Evolutionary conservation across 2,329 filamentous ascomycete species (phyloP), one percentile per base, ranked within the genome.

Genomic region (Penicillium crustosum): DNA sequence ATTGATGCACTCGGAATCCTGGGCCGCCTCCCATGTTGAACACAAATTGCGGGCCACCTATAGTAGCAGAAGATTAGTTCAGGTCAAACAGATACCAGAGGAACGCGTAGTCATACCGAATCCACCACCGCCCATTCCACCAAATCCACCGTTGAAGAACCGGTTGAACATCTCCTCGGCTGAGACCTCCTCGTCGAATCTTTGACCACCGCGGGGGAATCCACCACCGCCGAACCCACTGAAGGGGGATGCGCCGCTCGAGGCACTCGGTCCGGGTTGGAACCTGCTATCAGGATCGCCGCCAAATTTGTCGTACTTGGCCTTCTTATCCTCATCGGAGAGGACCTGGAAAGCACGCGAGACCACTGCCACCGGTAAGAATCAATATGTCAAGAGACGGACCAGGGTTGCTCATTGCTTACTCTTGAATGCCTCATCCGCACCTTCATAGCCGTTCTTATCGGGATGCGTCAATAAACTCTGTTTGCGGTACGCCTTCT

Each of bases 381-480:
- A 27, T 31, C 35, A n/a, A 49, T 41, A 19, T 58, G 49, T 44
- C 56, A 45, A 44, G 2, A 47, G 27, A 7, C 36, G 27, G 44
- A 21, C 33, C 13, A 27, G 29, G 54, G 29, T 48, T 51, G 53
- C 8, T 47, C 7, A 41, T 41, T 49, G 78, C 82, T 75, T 71
- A 86, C 84, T 90, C 81, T 99, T 99, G 81, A 99, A 99, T 33
- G 94, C 94, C 79, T 99, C 94, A 74, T 97, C 94, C 55, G 94
- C 93, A 59, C 95, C 87, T 38, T 93, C 88, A 74, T 97, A 93
- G 50, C 93, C 93, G 82, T 99, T 99, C 82, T 99, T 99, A 81
- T 99, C 94, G 62, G 94, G 94, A 81, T 99, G 94, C 59, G 94
- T 99, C 71, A 97, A 82, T 69, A 99, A 80, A 73, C 90, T 94